These are phyloP conservation scores for Porodaedalea pini DNA, from an alignment of 1,284 basidiomycete genomes.

Conservation along the genomic window DNA sequence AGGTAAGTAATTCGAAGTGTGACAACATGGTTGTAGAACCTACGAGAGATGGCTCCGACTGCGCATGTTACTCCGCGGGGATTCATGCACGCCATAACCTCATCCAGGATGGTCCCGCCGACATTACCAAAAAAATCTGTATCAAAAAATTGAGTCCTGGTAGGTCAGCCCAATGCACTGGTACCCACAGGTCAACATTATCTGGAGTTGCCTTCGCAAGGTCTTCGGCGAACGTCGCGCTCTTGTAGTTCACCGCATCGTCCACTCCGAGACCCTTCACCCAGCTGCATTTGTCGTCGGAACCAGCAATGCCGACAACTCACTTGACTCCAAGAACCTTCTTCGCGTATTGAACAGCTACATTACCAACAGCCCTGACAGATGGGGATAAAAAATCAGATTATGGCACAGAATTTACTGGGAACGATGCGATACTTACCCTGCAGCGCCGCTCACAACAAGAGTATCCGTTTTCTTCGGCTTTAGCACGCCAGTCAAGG, in stretches of 20 bases:
- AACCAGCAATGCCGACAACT: conserved; percentile 46
- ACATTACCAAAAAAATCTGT: conserved; percentile 35
- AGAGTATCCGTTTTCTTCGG: conserved; percentile 34
- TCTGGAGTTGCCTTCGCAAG: conserved; percentile 22
- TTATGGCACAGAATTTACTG: no score
- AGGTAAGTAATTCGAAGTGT: background rate
- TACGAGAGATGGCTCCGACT: conserved; percentile 40
- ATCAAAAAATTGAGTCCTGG: background rate
- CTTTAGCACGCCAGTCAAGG: conserved; percentile 31
- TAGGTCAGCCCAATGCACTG: conserved; percentile 23
- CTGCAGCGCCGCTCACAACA: conserved; percentile 36
- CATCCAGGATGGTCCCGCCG: conserved; percentile 37
- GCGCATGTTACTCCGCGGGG: conserved; percentile 37
- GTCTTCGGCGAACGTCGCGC: conserved; percentile 21
- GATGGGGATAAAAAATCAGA: background rate
- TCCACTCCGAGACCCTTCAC: conserved; percentile 41
- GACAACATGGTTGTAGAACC: conserved; percentile 8
- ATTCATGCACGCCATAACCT: conserved; percentile 33
- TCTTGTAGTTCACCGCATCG: conserved; percentile 46
- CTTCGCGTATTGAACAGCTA: conserved; percentile 33
- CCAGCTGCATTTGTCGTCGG: conserved; percentile 44
- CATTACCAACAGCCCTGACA: conserved; percentile 29
- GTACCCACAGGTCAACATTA: conserved; percentile 20
- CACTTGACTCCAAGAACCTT: conserved; percentile 37
- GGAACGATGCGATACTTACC: conserved; percentile 21